Conservation (phyloP, 192 early-diverging fungal species). For the Thoreauomyces humboldtii region DNA sequence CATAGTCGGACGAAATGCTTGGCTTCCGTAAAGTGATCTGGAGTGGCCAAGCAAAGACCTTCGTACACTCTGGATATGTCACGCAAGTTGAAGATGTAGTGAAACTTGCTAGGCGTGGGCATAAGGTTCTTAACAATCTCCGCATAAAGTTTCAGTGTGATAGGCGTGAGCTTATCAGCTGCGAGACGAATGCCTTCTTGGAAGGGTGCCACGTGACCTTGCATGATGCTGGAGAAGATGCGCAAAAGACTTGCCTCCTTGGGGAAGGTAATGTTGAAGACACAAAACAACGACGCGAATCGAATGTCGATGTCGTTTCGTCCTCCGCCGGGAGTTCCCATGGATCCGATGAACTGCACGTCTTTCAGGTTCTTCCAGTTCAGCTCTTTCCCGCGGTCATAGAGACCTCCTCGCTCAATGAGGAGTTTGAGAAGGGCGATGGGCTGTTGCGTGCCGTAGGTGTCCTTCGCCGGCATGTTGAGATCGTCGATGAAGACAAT, state of each 20-base stretch:
- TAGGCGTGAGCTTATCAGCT: constrained; percentile 41
- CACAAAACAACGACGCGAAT: constrained; percentile 55
- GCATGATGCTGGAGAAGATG: constrained; percentile 55
- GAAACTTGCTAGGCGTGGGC: constrained; percentile 63
- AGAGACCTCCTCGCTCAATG: constrained; percentile 58
- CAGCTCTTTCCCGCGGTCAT: constrained; percentile 59
- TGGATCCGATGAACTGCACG: constrained; percentile 55
- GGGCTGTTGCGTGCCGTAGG: constrained; percentile 63
- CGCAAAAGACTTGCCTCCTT: constrained; percentile 47
- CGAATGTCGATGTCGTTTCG: constrained; percentile 60
- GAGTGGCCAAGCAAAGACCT: constrained; percentile 50
- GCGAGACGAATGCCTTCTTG: constrained; percentile 40
- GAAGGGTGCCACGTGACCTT: constrained; percentile 53
- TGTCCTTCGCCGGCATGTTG: constrained; percentile 65
- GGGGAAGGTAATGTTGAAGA: constrained; percentile 65
- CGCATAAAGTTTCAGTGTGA: constrained; percentile 51
- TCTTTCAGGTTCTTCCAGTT: constrained; percentile 65
- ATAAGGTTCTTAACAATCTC: constrained; percentile 55
- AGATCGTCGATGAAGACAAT: constrained; percentile 60
- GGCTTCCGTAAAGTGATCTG: constrained; percentile 51
- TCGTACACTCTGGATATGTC: constrained; percentile 63
- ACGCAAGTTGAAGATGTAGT: constrained; percentile 64
- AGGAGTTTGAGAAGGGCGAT: constrained; percentile 58
- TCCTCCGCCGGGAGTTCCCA: constrained; percentile 67
- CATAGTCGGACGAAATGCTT: constrained; percentile 56